Evolutionary conservation across 371 early-diverging fungal species (phyloP).

Genomic region (Dichotomocladium elegans): DNA sequence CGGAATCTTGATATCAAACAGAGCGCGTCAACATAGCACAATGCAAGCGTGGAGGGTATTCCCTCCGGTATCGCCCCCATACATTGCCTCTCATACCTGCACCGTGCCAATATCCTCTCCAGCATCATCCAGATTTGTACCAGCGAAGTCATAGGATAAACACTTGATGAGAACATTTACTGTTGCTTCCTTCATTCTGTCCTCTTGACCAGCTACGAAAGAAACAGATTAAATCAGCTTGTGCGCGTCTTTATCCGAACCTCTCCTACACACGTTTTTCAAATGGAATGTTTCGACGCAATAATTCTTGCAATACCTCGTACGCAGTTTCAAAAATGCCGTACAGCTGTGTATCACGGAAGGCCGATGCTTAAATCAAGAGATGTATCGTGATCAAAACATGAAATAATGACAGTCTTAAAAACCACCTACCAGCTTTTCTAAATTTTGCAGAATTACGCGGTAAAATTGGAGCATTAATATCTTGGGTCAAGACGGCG

Average conservation of each 20-base stretch:
- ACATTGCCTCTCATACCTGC: constrained; percentile 65
- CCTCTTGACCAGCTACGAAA: constrained; percentile 39
- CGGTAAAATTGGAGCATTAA: constrained; percentile 58
- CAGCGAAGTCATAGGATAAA: constrained; percentile 84
- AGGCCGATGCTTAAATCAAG: constrained; percentile 62
- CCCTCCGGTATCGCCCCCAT: no score
- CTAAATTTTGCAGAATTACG: constrained; percentile 65
- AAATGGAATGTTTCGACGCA: constrained; percentile 37
- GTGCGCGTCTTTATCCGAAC: no score
- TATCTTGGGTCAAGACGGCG: constrained; percentile 56
- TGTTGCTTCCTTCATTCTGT: constrained; percentile 56
- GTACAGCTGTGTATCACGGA: constrained; percentile 76
- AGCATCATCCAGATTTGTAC: constrained; percentile 81
- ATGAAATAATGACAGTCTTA: no score
- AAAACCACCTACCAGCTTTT: constrained; percentile 50
- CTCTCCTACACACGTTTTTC: constrained; percentile 27
- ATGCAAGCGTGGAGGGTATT: no score
- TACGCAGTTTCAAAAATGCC: constrained; percentile 69
- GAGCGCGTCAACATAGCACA: no score
- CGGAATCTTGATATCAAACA: constrained; percentile 67
- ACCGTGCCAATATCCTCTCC: constrained; percentile 79
- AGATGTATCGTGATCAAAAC: neutral
- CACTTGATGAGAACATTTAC: constrained; percentile 67
- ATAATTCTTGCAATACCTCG: constrained; percentile 50
- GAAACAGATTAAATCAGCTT: neutral